These are phyloP conservation scores for Pseudodiploospora longispora DNA, from an alignment of 2,329 filamentous ascomycete species.

Conservation along the genomic window DNA sequence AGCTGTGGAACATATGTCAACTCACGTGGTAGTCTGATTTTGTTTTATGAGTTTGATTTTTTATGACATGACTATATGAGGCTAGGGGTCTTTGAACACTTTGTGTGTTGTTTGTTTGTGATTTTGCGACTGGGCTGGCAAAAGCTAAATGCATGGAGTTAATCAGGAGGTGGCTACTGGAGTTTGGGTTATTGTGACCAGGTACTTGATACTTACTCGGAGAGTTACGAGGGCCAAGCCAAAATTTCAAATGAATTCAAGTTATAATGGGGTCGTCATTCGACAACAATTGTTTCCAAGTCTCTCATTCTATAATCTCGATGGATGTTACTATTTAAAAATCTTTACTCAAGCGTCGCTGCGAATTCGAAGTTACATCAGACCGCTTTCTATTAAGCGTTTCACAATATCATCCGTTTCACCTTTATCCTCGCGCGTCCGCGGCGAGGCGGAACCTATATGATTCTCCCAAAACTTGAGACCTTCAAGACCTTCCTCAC, in stretches of 20 bases:
- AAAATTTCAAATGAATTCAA: too few relatives aligned
- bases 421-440: constrained; percentile 19
- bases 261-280: neutral
- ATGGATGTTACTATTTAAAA: too few relatives aligned
- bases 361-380: constrained; percentile 16
- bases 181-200: too few relatives aligned
- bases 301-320: too few relatives aligned
- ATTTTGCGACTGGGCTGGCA: too few relatives aligned
- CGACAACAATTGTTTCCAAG: neutral
- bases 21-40: constrained; percentile 47
- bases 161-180: too few relatives aligned
- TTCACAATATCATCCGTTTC: constrained; percentile 34
- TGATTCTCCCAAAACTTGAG: constrained; percentile 89
- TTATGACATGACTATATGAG: neutral
- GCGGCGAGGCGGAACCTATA: constrained; percentile 37
- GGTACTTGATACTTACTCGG: too few relatives aligned
- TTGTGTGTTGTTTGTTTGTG: too few relatives aligned
- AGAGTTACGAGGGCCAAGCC: too few relatives aligned
- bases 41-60: constrained; percentile 2
- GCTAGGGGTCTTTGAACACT: too few relatives aligned
- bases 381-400: constrained; percentile 35
- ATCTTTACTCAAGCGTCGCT: neutral
- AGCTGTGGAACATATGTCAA: constrained; percentile 54
- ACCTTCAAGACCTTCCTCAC: constrained; percentile 87
- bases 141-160: too few relatives aligned